Percentiles rank a stretch among this genome's conserved stretches.
Evolutionary conservation across 2,329 filamentous ascomycete genomes (phyloP).

Genomic region (Calycina herbarum): DNA sequence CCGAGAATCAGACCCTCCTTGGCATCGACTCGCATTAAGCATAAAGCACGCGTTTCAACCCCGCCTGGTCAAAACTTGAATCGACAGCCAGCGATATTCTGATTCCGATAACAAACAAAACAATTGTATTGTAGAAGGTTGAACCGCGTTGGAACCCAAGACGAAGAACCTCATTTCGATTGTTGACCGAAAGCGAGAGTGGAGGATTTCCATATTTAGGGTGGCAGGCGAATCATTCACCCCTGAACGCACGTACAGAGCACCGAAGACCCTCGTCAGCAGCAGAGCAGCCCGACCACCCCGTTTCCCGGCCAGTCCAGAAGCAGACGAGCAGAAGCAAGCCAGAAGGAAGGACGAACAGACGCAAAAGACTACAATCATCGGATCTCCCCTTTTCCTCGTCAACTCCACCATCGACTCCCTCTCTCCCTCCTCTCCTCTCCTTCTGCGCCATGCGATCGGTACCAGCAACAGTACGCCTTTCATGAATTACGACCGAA

Average conservation of each 20-base stretch:
- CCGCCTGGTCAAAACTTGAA: not conserved
- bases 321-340: not conserved
- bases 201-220: not conserved
- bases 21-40: not conserved
- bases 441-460: conserved; percentile 5
- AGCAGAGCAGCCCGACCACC: not conserved
- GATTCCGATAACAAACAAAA: too few species aligned
- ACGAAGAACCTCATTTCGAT: not conserved
- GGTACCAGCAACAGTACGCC: not conserved
- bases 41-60: conserved; percentile 2
- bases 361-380: not conserved
- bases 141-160: not conserved
- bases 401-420: not conserved
- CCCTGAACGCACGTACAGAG: conserved; percentile 4
- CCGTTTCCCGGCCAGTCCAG: not conserved
- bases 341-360: not conserved
- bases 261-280: not conserved
- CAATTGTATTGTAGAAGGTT: not conserved
- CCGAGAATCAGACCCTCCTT: not conserved
- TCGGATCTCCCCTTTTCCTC: not conserved
- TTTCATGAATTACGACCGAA: not conserved
- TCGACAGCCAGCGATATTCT: too few species aligned
- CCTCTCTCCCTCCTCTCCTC: not conserved
- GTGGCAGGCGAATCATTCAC: conserved; percentile 1
- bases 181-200: not conserved